phyloP scores from a whole-genome alignment of 371 early-diverging fungal genomes.

The Apophysomyces variabilis region DNA sequence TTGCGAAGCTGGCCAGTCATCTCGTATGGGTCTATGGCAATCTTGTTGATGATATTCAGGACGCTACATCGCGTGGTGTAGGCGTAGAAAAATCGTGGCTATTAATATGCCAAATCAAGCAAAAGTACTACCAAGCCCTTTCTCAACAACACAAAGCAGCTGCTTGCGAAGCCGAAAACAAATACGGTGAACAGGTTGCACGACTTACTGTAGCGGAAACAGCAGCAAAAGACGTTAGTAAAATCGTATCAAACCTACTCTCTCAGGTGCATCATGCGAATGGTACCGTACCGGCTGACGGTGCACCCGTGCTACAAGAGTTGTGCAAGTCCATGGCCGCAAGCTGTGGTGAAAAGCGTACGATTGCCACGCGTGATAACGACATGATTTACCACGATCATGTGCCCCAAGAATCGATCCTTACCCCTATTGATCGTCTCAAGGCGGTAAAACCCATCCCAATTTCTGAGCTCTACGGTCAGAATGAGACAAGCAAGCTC shows the following conservation, averaged over 20 bases:
- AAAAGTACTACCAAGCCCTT: conserved; percentile 83
- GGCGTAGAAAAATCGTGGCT: conserved; percentile 74
- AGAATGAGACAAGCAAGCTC: conserved; percentile 71
- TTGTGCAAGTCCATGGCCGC: conserved; percentile 64
- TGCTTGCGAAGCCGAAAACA: conserved; percentile 73
- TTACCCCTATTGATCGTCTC: conserved; percentile 83
- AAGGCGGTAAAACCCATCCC: conserved; percentile 78
- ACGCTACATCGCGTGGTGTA: conserved; percentile 55
- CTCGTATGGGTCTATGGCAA: conserved; percentile 78
- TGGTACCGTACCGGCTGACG: conserved; percentile 50
- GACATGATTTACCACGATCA: conserved; percentile 94
- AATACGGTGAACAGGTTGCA: conserved; percentile 88
- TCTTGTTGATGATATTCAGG: conserved; percentile 67
- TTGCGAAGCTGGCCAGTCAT: conserved; percentile 91
- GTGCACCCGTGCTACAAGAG: conserved; percentile 66
- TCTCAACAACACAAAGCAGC: conserved; percentile 84
- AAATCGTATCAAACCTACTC: conserved; percentile 67
- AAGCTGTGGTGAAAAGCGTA: conserved; percentile 63
- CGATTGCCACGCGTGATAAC: conserved; percentile 80
- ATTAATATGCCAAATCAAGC: conserved; percentile 77
- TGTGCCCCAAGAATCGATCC: conserved; percentile 79
- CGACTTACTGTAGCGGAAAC: conserved; percentile 80
- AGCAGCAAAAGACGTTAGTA: conserved; percentile 83
- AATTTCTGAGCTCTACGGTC: conserved; percentile 74
- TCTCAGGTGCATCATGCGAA: conserved; percentile 41